Evolutionary conservation across 2,329 filamentous ascomycete genomes (phyloP).

Genomic region (Geosmithia morbida): DNA sequence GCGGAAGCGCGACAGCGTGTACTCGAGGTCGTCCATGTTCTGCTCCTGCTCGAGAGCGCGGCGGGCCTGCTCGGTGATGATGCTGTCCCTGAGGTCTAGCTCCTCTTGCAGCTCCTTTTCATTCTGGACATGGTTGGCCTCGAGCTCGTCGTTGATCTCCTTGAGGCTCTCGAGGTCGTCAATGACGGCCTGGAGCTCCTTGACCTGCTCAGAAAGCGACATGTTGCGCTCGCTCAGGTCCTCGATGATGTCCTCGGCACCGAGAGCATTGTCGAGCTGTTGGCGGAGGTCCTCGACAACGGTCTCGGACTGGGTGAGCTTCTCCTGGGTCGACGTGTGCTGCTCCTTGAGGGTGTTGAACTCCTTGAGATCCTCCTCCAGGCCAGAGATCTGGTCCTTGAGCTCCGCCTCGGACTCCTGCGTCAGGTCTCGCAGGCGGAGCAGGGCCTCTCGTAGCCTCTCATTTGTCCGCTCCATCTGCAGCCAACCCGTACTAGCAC

Average conservation of each 20-base stretch:
- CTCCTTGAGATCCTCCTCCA: conserved; percentile 63
- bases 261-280: conserved; percentile 78
- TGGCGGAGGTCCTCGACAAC: conserved; percentile 76
- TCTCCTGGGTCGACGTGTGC: conserved; percentile 56
- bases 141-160: conserved; percentile 88
- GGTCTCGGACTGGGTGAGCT: conserved; percentile 56
- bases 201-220: conserved; percentile 66
- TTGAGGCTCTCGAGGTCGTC: conserved; percentile 80
- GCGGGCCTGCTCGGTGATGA: conserved; percentile 71
- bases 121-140: conserved; percentile 82
- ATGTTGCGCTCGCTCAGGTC: conserved; percentile 81
- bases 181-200: conserved; percentile 67
- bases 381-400: conserved; percentile 54
- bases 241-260: conserved; percentile 88
- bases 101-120: conserved; percentile 92
- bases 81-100: conserved; percentile 71
- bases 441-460: conserved; percentile 68
- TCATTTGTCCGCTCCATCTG: conserved; percentile 89
- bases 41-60: conserved; percentile 65
- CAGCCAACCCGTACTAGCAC: conserved; percentile 73
- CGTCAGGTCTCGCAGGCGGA: conserved; percentile 74
- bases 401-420: conserved; percentile 74
- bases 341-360: conserved; percentile 53
- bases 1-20: conserved; percentile 76
- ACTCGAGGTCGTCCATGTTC: conserved; percentile 73